A percentile compares a stretch with the other conserved stretches of the same genome.
These are phyloP conservation scores for Solanum piurae DNA, from an alignment of 257 asterid species.

Conservation along the genomic window DNA sequence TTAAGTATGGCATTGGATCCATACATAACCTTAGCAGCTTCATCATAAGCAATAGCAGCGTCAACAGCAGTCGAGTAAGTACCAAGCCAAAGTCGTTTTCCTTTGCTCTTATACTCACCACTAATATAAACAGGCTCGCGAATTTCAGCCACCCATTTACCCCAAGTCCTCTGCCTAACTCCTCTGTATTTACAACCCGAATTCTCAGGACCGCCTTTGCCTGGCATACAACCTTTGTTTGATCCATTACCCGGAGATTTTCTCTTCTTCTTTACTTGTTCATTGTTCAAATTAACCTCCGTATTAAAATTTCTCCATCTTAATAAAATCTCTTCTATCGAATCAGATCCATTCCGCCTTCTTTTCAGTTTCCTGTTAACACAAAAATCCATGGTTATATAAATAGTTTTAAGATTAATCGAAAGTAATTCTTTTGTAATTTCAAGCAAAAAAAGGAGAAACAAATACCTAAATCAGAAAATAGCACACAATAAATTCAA, in stretches of 20 bases:
- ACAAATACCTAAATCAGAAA: too few relatives aligned
- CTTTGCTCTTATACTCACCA: background rate
- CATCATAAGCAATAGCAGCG: conserved; percentile 22
- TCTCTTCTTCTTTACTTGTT: background rate
- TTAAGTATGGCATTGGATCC: conserved; percentile 16
- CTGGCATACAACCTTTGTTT: conserved; percentile 13
- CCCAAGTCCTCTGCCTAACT: conserved; percentile 27
- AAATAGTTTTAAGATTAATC: too few relatives aligned
- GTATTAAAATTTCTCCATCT: background rate
- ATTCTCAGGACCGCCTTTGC: conserved; percentile 28
- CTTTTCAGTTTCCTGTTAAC: background rate
- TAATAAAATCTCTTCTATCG: background rate
- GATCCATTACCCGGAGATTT: background rate
- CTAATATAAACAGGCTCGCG: background rate
- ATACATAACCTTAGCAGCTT: conserved; percentile 15
- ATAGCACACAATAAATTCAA: too few relatives aligned
- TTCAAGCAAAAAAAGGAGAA: too few relatives aligned
- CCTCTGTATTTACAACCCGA: conserved; percentile 8
- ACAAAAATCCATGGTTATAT: background rate
- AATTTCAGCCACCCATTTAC: conserved; percentile 30
- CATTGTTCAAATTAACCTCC: background rate
- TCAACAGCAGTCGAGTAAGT: conserved; percentile 8
- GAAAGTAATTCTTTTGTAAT: too few relatives aligned
- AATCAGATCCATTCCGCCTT: background rate
- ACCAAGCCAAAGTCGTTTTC: conserved; percentile 13